Base-by-base conservation (phyloP, 1,284 basidiomycete genomes). In the Cryptococcus wingfieldii region DNA sequence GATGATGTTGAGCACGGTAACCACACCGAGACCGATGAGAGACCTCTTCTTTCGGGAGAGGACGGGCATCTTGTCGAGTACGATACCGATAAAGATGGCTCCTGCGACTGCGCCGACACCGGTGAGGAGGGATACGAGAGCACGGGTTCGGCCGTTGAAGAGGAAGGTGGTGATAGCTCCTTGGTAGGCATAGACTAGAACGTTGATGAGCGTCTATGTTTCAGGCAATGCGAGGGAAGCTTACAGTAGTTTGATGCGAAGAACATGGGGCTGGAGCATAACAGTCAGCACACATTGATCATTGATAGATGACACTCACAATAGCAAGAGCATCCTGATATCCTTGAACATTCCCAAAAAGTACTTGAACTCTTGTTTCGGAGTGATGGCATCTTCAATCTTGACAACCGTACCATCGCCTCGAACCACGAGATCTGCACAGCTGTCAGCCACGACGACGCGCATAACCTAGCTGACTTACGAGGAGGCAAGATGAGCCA, bases 61-160 rank as follows among this genome's bases (percentile, higher is more conserved):
- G 58, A 66, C 67, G 1, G 71, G 68, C 16, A 66, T 50, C 23
- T 55, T 51, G 59, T 77, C 75, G 50, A 74, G 67, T 12, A 69
- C 44, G 43, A 66, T 16, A 44, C 75, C 75, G 51, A 77, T 69
- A 38, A 69, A 54, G 47, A 72, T 60, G 14, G 71, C 64, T 14
- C 74, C 77, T 19, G 66, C 34, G 46, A 74, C 70, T 7, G 69
- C 63, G 23, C 72, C 72, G 38, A 69, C 47, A 55, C 65, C 70
- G 37, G 59, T 62, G 19, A 72, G 51, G 12, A 74, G 58, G 7
- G 69, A 62, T 12, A 61, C 58, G 47, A 74, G 67, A 7, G 72
- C 68, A 28, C 72, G 67, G 5, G 69, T 69, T 28, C 71, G 71
- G 38, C 62, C 64, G 52, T 67, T 68, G 63, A 72, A 72, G 42